Evolutionary conservation across 208 protist species (phyloP), one percentile per base, ranked within the genome.

Genomic region (Wallacemonas rigidus): DNA sequence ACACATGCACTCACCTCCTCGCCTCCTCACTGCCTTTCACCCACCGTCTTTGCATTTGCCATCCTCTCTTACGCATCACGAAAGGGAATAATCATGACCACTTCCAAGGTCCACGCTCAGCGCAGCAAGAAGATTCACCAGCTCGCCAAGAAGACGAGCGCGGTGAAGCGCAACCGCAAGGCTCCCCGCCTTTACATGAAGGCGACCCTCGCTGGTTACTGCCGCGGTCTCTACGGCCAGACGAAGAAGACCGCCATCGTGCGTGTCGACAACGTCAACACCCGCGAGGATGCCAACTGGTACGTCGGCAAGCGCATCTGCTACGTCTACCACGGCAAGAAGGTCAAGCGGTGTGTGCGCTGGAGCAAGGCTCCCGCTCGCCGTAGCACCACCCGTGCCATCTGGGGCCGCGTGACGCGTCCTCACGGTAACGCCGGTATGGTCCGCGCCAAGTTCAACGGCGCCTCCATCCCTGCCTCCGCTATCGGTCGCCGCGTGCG

Each of bases 231-330:
- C 35, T 82, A 93, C 81, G 97, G 93, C 44, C 98, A 99, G 93
- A 91, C 97, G 76, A 90, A 95, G 82, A 75, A 98, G 84, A 97
- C 90, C 39, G 93, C 95, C n/a, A 82, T 99, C 48, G 64, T 99
- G 14, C 97, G 95, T 84, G 87, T 99, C 71, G 97, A 99, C 84
- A 98, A 99, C 80, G 97, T 99, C 53, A 94, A 98, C 79, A 96
- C 88, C 69, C 95, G 90, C 74, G 87, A 98, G 62, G 98, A 99
- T 53, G 90, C 98, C 71, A 67, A 81, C 47, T 99, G 96, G 91
- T 99, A 99, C 88, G 78, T 99, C n/a, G 99, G 99, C 73, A 99
- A 99, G 95, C 91, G 95, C 71, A 90, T 99, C 60, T 98, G 93
- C 79, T 99, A 99, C 89, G 92, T 99, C 44, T 99, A 99, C 92